Percentiles rank a stretch among this genome's conserved stretches.
Evolutionary conservation across 2,329 filamentous ascomycete genomes (phyloP).

Genomic region (Dendryphion nanum): DNA sequence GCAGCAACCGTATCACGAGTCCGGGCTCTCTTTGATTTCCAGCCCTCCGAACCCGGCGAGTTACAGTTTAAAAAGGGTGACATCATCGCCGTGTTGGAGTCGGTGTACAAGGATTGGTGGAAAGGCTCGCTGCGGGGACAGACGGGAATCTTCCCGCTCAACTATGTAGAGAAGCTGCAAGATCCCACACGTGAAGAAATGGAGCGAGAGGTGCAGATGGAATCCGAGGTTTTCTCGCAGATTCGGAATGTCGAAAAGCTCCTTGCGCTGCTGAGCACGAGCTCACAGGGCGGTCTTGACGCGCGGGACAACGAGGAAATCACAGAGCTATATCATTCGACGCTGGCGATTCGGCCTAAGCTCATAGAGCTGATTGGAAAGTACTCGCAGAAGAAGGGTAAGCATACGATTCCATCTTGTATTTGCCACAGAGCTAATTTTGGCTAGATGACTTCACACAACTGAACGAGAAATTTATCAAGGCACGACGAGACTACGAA

Average conservation of each 20-base stretch:
- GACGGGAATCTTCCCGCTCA: conserved; percentile 95
- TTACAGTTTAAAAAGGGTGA: conserved; percentile 96
- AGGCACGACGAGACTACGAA: conserved; percentile 94
- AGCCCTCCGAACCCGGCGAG: conserved; percentile 89
- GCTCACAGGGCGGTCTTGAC: conserved; percentile 52
- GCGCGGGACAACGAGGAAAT: conserved; percentile 97
- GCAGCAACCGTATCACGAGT: conserved; percentile 95
- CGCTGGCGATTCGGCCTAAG: conserved; percentile 90
- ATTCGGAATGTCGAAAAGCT: conserved; percentile 79
- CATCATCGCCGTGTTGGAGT: conserved; percentile 94
- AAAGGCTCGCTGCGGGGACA: conserved; percentile 91
- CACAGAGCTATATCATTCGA: conserved; percentile 85
- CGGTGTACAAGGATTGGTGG: conserved; percentile 99
- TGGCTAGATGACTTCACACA: conserved; percentile 93
- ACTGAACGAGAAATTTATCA: conserved; percentile 99
- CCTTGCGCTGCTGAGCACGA: conserved; percentile 86
- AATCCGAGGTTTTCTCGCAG: conserved; percentile 74
- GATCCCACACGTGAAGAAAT: conserved; percentile 94
- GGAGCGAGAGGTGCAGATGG: conserved; percentile 94
- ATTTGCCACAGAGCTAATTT: conserved; percentile 7
- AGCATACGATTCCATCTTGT: conserved; percentile 6
- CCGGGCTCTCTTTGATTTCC: conserved; percentile 90
- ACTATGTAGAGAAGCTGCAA: conserved; percentile 96
- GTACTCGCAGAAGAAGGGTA: conserved; percentile 98
- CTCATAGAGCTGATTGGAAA: conserved; percentile 97